Conservation (phyloP, 1,284 basidiomycete genomes). For the Ceratobasidium sp. region DNA sequence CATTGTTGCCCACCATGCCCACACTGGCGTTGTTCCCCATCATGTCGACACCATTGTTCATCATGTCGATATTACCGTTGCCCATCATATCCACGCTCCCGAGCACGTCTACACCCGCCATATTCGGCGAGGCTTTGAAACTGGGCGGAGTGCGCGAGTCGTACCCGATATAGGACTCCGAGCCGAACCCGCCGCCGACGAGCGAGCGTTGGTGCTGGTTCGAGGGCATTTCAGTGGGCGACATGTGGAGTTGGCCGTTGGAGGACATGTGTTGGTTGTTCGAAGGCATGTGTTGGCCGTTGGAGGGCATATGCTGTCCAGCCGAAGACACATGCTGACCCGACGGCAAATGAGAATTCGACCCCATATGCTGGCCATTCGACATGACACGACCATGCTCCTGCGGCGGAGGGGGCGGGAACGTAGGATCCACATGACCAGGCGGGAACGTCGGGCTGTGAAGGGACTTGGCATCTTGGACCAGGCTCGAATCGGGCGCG, state of each 20-base stretch:
- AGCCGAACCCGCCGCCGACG: constrained; percentile 28
- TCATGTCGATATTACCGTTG: background rate
- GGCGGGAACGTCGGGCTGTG: constrained; percentile 30
- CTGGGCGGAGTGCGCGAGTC: constrained; percentile 13
- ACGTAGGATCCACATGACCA: constrained; percentile 31
- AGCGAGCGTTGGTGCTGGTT: constrained; percentile 10
- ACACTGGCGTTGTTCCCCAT: too few species aligned
- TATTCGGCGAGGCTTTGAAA: background rate
- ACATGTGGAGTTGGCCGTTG: background rate
- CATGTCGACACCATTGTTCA: too few species aligned
- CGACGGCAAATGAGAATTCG: background rate
- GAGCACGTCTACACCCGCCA: too few species aligned
- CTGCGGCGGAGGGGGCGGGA: constrained; percentile 13
- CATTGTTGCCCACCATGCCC: background rate
- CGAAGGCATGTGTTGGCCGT: background rate
- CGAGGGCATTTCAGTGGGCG: background rate
- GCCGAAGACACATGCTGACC: background rate
- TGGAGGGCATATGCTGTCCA: background rate
- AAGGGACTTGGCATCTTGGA: constrained; percentile 10
- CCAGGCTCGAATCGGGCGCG: constrained; percentile 21
- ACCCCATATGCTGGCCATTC: constrained; percentile 1
- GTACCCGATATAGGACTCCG: background rate
- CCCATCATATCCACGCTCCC: constrained; percentile 4
- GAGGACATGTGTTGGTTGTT: background rate
- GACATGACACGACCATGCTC: background rate